phyloP scores from a whole-genome alignment of 2,329 filamentous ascomycete genomes.

The Colletotrichum sp. region DNA sequence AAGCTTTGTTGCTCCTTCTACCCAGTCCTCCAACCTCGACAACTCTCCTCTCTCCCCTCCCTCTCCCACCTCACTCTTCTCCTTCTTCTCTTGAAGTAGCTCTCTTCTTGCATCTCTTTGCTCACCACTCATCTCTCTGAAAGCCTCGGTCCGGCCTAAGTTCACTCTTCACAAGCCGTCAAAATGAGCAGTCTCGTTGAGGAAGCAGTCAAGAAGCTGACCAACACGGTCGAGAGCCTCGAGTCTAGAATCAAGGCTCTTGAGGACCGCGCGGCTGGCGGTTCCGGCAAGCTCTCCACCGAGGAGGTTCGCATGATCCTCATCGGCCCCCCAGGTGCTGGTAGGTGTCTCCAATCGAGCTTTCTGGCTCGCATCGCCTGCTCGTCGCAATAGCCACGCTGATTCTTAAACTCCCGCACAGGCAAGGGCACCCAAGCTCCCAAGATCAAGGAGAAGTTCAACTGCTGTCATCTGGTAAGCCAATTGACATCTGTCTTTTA shows the following conservation, averaged over 20 bases:
- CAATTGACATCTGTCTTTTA: slow-evolving; percentile 24
- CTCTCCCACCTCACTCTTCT: slow-evolving; percentile 2
- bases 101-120: slow-evolving; percentile 18
- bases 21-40: slow-evolving; percentile 13
- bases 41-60: background rate
- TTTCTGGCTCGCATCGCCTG: background rate
- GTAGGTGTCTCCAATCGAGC: slow-evolving; percentile 59
- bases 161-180: slow-evolving; percentile 34
- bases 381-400: background rate
- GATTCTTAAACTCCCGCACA: slow-evolving; percentile 41
- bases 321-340: slow-evolving; percentile 96
- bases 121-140: background rate
- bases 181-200: slow-evolving; percentile 84
- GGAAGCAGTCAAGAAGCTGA: slow-evolving; percentile 84
- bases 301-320: slow-evolving; percentile 92
- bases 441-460: slow-evolving; percentile 97
- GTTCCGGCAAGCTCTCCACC: slow-evolving; percentile 52
- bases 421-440: slow-evolving; percentile 99
- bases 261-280: slow-evolving; percentile 73
- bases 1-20: slow-evolving; percentile 18
- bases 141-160: slow-evolving; percentile 24
- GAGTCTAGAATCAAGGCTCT: slow-evolving; percentile 87
- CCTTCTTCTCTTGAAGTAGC: background rate
- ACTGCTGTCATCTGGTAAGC: slow-evolving; percentile 92
- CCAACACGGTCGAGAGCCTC: slow-evolving; percentile 82